Evolutionary conservation across 768 basidiomycete genomes (phyloP).

Genomic region (Coprinopsis marcescibilis): DNA sequence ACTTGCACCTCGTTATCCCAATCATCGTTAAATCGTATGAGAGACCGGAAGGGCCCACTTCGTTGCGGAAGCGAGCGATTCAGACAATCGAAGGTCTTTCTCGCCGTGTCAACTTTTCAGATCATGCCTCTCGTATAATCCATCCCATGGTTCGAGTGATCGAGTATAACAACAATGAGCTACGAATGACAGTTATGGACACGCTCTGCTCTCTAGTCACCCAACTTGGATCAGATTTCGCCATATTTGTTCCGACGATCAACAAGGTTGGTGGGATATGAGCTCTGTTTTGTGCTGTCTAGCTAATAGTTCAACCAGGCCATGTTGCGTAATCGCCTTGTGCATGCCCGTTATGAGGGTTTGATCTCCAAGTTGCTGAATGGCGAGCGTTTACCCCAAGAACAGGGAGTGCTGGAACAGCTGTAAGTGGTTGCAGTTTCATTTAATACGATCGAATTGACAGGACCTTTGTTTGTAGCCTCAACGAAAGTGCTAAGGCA

Average conservation of each 20-base stretch:
- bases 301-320: conserved; percentile 42
- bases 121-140: conserved; percentile 95
- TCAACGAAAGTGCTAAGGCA: conserved; percentile 54
- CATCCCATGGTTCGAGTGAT: conserved; percentile 91
- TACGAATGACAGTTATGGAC: conserved; percentile 85
- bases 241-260: conserved; percentile 95
- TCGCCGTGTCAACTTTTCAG: conserved; percentile 91
- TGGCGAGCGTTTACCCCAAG: conserved; percentile 88
- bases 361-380: conserved; percentile 85
- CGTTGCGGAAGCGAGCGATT: conserved; percentile 83
- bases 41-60: conserved; percentile 62
- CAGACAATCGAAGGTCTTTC: conserved; percentile 89
- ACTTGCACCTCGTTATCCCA: conserved; percentile 93
- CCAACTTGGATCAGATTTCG: conserved; percentile 94
- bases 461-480: conserved; percentile 26
- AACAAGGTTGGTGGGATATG: conserved; percentile 60
- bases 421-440: conserved; percentile 38
- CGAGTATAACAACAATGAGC: conserved; percentile 65
- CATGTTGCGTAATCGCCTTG: conserved; percentile 67
- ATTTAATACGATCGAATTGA: conserved; percentile 5
- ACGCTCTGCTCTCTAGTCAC: conserved; percentile 87
- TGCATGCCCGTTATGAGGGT: conserved; percentile 80
- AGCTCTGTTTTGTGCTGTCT: neutral
- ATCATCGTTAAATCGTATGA: conserved; percentile 92
- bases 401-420: conserved; percentile 64